A percentile compares a stretch with the other conserved stretches of the same genome.
Conservation (phyloP, 148 eudicot genomes). For the Cornus florida region DNA sequence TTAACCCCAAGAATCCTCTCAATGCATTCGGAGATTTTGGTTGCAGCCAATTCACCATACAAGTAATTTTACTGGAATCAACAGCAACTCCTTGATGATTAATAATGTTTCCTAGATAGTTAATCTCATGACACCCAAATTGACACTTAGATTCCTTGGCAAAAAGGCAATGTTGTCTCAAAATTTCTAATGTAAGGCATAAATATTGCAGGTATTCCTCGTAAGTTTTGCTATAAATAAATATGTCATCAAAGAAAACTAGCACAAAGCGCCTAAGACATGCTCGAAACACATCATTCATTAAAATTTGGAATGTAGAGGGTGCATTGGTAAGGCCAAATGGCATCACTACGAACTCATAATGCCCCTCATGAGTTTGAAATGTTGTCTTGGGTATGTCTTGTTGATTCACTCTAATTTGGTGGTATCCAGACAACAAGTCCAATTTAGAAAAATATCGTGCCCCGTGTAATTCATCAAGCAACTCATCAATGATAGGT, state of each 20-base stretch:
- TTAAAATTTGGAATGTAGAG: no score
- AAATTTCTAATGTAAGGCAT: no score
- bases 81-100: not conserved
- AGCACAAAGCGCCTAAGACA: not conserved
- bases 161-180: no score
- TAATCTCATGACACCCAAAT: no score
- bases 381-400: not conserved
- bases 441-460: no score
- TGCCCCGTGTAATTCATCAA: not conserved
- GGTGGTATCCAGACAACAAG: not conserved
- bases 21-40: not conserved
- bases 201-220: not conserved
- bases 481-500: not conserved
- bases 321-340: no score
- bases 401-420: not conserved
- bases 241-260: constrained; percentile 1
- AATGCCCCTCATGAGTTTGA: no score
- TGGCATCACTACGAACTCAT: no score
- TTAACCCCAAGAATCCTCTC: not conserved
- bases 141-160: no score
- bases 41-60: not conserved
- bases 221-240: not conserved
- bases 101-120: not conserved
- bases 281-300: no score
- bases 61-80: no score